Percentiles rank a stretch among this genome's conserved stretches.
phyloP scores from a whole-genome alignment of 169 alveolate genomes.

The Cryptosporidium bovis region DNA sequence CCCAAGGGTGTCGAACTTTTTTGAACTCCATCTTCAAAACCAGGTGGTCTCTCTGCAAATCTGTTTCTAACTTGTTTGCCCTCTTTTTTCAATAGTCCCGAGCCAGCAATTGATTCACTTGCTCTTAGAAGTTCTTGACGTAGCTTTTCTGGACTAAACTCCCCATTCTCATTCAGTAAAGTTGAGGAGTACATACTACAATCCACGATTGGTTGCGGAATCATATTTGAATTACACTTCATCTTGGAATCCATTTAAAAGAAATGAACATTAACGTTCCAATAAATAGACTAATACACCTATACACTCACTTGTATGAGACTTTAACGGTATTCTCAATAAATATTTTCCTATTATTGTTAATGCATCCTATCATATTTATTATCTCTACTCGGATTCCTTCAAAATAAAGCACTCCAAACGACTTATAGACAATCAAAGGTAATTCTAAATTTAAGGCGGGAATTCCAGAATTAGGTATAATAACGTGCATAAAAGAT shows the following conservation, averaged over 20 bases:
- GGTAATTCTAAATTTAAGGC: neutral
- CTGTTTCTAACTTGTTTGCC: slow-evolving; percentile 22
- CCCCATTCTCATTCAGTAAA: slow-evolving; percentile 68
- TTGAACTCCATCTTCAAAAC: neutral
- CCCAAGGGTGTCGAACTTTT: slow-evolving; percentile 6
- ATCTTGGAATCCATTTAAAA: slow-evolving; percentile 13
- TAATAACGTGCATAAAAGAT: neutral
- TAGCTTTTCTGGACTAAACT: slow-evolving; percentile 66
- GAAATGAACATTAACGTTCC: neutral
- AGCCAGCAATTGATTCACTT: slow-evolving; percentile 9
- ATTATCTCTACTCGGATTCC: no score
- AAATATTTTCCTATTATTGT: neutral
- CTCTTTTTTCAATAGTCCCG: slow-evolving; percentile 15
- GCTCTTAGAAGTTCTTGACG: slow-evolving; percentile 52
- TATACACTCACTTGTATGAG: neutral
- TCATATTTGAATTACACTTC: slow-evolving; percentile 48
- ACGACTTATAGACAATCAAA: no score
- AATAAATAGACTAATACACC: slow-evolving; percentile 3
- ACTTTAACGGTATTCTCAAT: neutral
- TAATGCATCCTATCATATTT: no score
- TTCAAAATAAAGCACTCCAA: no score
- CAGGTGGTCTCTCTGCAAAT: slow-evolving; percentile 57
- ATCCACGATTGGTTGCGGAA: slow-evolving; percentile 56
- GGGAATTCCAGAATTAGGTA: neutral
- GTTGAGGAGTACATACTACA: slow-evolving; percentile 73